These are phyloP conservation scores for Talaromyces liani DNA, from an alignment of 495 filamentous ascomycete species.

Conservation along the genomic window DNA sequence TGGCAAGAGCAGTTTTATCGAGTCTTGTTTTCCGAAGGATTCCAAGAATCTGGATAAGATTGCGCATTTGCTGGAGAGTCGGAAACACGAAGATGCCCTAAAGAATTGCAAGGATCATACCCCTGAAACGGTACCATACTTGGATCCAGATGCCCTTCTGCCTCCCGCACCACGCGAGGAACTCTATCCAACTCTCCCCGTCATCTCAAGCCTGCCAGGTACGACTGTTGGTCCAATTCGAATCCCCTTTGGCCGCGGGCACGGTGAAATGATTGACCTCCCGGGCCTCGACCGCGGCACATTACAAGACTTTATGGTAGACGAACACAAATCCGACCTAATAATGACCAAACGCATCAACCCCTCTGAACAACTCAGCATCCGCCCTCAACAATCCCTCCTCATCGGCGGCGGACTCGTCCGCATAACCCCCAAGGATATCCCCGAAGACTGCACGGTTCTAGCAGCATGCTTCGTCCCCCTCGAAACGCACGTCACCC, in stretches of 20 bases:
- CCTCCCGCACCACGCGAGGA: constrained; percentile 68
- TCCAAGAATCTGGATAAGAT: constrained; percentile 41
- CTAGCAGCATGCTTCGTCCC: constrained; percentile 74
- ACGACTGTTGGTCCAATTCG: constrained; percentile 94
- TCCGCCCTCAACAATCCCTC: constrained; percentile 76
- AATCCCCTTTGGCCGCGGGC: constrained; percentile 73
- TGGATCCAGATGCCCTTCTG: constrained; percentile 43
- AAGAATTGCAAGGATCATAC: constrained; percentile 11
- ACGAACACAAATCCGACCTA: constrained; percentile 55
- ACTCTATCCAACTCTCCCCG: constrained; percentile 68
- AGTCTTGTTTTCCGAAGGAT: constrained; percentile 78
- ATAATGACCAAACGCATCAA: constrained; percentile 67
- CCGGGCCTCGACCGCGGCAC: constrained; percentile 73
- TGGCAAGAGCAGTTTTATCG: constrained; percentile 87
- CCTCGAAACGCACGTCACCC: constrained; percentile 63
- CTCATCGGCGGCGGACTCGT: constrained; percentile 80
- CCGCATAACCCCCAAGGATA: constrained; percentile 66
- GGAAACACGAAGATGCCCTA: constrained; percentile 16
- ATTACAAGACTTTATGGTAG: constrained; percentile 58
- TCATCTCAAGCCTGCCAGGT: constrained; percentile 79
- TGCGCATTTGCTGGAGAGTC: constrained; percentile 25
- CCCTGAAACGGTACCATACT: neutral
- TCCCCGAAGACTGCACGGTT: constrained; percentile 47
- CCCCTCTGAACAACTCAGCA: constrained; percentile 52
- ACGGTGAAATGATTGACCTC: constrained; percentile 90